These are phyloP conservation scores for Berberis thunbergii DNA, from an alignment of 164 flowering plant genomes.

Conservation along the genomic window DNA sequence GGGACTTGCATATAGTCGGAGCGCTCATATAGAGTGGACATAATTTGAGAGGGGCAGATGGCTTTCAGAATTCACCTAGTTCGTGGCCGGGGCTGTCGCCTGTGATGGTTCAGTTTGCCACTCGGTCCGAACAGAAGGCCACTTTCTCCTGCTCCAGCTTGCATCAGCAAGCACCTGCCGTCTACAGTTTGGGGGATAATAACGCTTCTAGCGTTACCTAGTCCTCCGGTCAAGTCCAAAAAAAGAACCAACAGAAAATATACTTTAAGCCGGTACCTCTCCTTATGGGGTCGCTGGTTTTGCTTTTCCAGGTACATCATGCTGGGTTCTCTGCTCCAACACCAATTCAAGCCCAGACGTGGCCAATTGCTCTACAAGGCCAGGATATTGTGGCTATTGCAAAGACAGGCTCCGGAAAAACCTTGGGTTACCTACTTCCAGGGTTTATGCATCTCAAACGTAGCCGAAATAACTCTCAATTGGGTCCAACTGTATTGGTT, in stretches of 20 bases:
- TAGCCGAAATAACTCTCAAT: constrained; percentile 34
- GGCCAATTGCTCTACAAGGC: constrained; percentile 78
- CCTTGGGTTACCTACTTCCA: constrained; percentile 81
- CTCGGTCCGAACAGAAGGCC: constrained; percentile 65
- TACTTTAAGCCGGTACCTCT: constrained; percentile 23
- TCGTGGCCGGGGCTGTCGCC: constrained; percentile 68
- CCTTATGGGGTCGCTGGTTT: constrained; percentile 39
- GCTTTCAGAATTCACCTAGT: constrained; percentile 66
- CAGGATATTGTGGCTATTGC: constrained; percentile 92
- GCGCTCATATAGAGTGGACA: constrained; percentile 25
- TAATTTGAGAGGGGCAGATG: constrained; percentile 32
- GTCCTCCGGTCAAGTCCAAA: constrained; percentile 24
- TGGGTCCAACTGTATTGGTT: constrained; percentile 87
- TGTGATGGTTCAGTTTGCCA: constrained; percentile 81
- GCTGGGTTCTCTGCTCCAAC: constrained; percentile 92
- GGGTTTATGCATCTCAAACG: constrained; percentile 75
- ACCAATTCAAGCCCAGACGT: constrained; percentile 92
- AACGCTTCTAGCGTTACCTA: constrained; percentile 48
- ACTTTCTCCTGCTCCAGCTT: constrained; percentile 76
- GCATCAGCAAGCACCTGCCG: constrained; percentile 59
- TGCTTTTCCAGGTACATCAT: constrained; percentile 55
- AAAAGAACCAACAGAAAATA: constrained; percentile 18
- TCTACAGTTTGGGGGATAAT: constrained; percentile 40
- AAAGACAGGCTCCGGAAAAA: constrained; percentile 94
- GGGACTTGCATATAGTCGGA: constrained; percentile 61